phyloP scores from a whole-genome alignment of 176 grass and related monocot genomes.

The Carex cristatella region DNA sequence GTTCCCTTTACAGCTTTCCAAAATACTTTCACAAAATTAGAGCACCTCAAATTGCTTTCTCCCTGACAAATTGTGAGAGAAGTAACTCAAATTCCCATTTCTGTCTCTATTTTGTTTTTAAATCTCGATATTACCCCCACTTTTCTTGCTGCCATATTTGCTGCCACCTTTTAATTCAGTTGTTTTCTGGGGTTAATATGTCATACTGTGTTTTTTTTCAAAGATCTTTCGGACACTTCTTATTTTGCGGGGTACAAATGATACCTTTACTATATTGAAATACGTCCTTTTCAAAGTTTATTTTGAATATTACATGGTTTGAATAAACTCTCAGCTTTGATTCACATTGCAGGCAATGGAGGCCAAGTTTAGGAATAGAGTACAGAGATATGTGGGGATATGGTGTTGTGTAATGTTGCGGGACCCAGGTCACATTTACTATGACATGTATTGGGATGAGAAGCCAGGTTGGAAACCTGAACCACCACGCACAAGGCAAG shows the following conservation, averaged over 20 bases:
- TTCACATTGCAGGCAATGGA: conserved; percentile 46
- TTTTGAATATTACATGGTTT: conserved; percentile 10
- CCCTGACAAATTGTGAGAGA: not conserved
- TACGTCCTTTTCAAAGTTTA: not conserved
- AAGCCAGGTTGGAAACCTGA: conserved; percentile 82
- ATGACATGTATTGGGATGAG: conserved; percentile 98
- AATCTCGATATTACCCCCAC: not conserved
- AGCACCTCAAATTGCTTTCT: conserved; percentile 15
- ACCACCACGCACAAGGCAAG: conserved; percentile 48
- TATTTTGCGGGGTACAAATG: not conserved
- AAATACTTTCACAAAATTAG: not conserved
- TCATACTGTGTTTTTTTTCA: not conserved
- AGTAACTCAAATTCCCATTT: not conserved
- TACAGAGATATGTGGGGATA: conserved; percentile 75
- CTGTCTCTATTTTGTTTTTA: not conserved
- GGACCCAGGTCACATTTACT: conserved; percentile 88
- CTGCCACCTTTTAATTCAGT: not conserved
- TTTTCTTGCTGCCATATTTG: not conserved
- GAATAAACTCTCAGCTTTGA: not conserved
- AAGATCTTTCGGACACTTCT: not conserved
- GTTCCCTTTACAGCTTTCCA: not conserved
- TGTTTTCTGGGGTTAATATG: not conserved
- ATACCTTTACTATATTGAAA: not conserved
- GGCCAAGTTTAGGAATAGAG: conserved; percentile 71
- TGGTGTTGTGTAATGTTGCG: conserved; percentile 81